Conservation (phyloP, 805 yeast species). For the Cyberlindnera amylophila region DNA sequence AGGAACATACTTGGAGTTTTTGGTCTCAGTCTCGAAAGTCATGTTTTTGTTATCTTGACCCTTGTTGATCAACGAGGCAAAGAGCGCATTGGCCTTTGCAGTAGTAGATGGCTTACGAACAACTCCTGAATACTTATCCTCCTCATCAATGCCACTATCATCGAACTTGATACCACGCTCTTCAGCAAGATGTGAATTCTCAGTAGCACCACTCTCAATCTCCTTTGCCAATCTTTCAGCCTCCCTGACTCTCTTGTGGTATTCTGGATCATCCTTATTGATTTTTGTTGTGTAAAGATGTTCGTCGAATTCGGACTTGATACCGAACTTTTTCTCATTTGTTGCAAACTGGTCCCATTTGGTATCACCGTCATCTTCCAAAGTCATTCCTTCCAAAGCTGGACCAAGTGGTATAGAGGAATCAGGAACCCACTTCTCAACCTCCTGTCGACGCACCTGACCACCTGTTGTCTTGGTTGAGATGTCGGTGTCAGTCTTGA, state of each 20-base stretch:
- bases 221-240: conserved; percentile 84
- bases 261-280: conserved; percentile 71
- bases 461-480: conserved; percentile 32
- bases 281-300: conserved; percentile 79
- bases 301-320: conserved; percentile 78
- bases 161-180: conserved; percentile 79
- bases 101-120: conserved; percentile 19
- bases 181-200: conserved; percentile 82
- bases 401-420: conserved; percentile 17
- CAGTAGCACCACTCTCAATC: conserved; percentile 62
- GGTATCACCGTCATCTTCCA: conserved; percentile 36
- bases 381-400: conserved; percentile 23
- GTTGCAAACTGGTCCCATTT: conserved; percentile 93
- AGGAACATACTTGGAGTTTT: conserved; percentile 40
- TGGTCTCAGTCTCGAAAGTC: conserved; percentile 36
- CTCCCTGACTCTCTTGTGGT: conserved; percentile 51
- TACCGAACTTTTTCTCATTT: conserved; percentile 87
- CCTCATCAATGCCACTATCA: conserved; percentile 90
- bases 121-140: conserved; percentile 93
- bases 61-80: conserved; percentile 26
- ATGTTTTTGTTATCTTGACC: conserved; percentile 34
- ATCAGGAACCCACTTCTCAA: conserved; percentile 81
- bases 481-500: conserved; percentile 86
- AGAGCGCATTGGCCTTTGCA: conserved; percentile 25
- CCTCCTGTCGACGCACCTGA: conserved; percentile 60